Base-by-base conservation (phyloP, 805 yeast species). In the Candida tammaniensis region DNA sequence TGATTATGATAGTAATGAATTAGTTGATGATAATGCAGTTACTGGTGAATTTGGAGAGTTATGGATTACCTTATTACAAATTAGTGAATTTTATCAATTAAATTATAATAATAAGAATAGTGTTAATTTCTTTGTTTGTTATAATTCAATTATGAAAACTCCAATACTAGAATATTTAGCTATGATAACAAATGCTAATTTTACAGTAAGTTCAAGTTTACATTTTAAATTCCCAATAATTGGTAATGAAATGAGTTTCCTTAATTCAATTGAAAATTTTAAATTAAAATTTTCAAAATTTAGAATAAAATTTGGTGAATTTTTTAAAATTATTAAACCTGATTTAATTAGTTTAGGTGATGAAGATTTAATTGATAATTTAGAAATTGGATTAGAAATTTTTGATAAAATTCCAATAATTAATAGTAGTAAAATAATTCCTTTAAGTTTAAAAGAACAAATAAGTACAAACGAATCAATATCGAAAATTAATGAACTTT, bases 11-110 rank as follows among this genome's bases (percentile, higher is more conserved):
- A 17, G 16, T 14, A 30, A 30, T 30, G 32, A 30, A 22, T n/a
- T n/a, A n/a, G n/a, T n/a, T n/a, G 35, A 38, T 14, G 24, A 8
- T 11, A 30, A 36, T 24, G 18, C 29, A 24, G 23, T 57, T 9
- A 36, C 48, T 16, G 67, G 65, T 3, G 55, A 50, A 25, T 40
- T 44, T 14, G 89, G 91, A 1, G 80, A 80, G 43, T 67, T 82
- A 27, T 84, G 94, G 94, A 70, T 81, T 24, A 80, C 86, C 7
- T 56, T 82, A 40, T 55, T 82, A 33, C 93, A 84, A 52, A 59
- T 85, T 24, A 89, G 91, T 3, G 80, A 75, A 52, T 63, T 84
- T 33, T 58, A 58, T 37, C 40, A 44, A n/a, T 21, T 31, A 4
- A 40, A 38, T 30, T 33, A 36, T 17, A 27, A 36, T 21, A 41